A percentile compares a stretch with the other conserved stretches of the same genome.
phyloP scores from a whole-genome alignment of 148 eudicot species.

The Fallopia convolvulus region DNA sequence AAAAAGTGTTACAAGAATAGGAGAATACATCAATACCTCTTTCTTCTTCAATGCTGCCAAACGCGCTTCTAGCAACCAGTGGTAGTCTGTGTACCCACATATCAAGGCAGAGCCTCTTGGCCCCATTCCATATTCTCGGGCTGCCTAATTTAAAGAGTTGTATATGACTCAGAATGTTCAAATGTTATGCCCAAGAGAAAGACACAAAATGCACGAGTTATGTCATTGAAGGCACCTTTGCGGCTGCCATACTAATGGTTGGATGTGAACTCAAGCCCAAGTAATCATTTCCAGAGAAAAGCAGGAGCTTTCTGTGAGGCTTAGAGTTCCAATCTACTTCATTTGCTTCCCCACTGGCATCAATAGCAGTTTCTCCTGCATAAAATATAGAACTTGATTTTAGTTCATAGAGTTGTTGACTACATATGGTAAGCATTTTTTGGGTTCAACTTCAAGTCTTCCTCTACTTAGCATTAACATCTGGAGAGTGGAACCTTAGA shows the following conservation, averaged over 20 bases:
- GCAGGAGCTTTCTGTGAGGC: constrained; percentile 46
- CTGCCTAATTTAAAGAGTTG: constrained; percentile 41
- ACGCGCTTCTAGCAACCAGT: constrained; percentile 60
- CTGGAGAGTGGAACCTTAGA: constrained; percentile 60
- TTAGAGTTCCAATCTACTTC: constrained; percentile 14
- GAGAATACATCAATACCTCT: constrained; percentile 47
- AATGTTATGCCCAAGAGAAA: not conserved
- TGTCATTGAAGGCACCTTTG: constrained; percentile 41
- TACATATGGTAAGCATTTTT: too few relatives aligned
- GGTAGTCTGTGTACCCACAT: constrained; percentile 92
- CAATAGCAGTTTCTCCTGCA: constrained; percentile 11
- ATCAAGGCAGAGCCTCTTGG: constrained; percentile 95
- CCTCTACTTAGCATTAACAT: too few relatives aligned
- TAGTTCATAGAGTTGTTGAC: too few relatives aligned
- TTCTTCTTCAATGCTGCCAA: constrained; percentile 79
- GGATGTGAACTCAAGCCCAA: constrained; percentile 96
- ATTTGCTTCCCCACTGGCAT: not conserved
- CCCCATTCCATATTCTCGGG: constrained; percentile 85
- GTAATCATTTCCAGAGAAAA: constrained; percentile 96
- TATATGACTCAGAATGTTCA: constrained; percentile 10
- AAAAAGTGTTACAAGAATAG: not conserved
- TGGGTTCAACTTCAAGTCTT: too few relatives aligned
- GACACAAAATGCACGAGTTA: not conserved
- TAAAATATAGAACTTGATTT: not conserved
- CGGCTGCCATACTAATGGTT: constrained; percentile 57